Evolutionary conservation across 2,329 filamentous ascomycete species (phyloP), one percentile per base, ranked within the genome.

Genomic region (Cercospora brassicicola): DNA sequence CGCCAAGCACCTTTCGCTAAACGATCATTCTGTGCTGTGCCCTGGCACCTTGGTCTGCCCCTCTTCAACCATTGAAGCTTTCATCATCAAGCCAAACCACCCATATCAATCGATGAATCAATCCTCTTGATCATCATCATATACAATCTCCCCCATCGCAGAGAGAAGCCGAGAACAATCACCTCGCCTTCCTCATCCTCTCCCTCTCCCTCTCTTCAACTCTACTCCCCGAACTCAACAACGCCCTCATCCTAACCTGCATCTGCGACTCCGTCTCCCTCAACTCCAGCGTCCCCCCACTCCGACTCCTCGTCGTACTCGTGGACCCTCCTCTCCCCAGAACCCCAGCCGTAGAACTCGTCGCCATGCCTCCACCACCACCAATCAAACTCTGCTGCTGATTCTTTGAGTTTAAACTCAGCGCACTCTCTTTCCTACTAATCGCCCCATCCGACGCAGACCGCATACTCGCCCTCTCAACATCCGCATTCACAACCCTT

Each of bases 401-500:
- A 4, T 51, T 33, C 9, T 11, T 36, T 4, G 36, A 26, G 8
- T 51, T 59, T 39, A 65, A 53, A 33, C 42, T 53, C 55, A 65
- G 8, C 26, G 67, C 55, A 60, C 73, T 74, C 18, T 64, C 69
- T 7, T 65, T 70, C 10, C 73, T 59, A 57, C 70, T 72, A 20
- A 75, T 48, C 18, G 69, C 74, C 3, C 75, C 73, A 63, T 77
- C 78, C 33, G 75, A 78, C 3, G 75, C 76, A 67, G 76, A 78
- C 59, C 78, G 67, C 72, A 79, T 55, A 71, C 78, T 80, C 33
- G 76, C 76, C 65, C 77, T 71, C 69, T 82, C 79, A 60, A 84
- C 80, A 75, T 90, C 90, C 61, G 87, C 90, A 78, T 98, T 98
- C 20, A 97, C 94, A n/a, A 98, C 93, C 28, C 94, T 84, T 70